Percentiles rank a stretch among this genome's conserved stretches.
phyloP scores from a whole-genome alignment of 495 filamentous ascomycete species.

The Xylaria sp. region DNA sequence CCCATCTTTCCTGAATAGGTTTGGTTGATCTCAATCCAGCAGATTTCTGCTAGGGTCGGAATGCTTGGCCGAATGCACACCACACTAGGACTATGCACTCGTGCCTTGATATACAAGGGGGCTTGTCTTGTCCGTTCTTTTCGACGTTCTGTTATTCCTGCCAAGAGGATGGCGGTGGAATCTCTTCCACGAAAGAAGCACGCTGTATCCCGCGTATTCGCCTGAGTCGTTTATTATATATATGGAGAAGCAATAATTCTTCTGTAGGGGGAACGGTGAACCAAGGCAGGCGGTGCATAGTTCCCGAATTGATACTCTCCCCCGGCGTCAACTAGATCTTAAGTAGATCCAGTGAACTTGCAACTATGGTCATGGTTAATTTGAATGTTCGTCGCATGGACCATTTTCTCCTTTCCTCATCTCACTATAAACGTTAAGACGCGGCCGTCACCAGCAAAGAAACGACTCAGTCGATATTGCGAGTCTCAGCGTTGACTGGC shows the following conservation, averaged over 20 bases:
- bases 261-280: not conserved
- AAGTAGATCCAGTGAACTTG: slow-evolving; percentile 12
- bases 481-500: not conserved
- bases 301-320: not conserved
- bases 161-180: not conserved
- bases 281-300: slow-evolving; percentile 1
- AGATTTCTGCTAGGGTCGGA: not conserved
- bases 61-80: slow-evolving; percentile 2
- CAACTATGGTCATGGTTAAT: not conserved
- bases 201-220: slow-evolving; percentile 5
- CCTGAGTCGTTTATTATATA: not conserved
- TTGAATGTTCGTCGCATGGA: not conserved
- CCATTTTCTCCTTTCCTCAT: not conserved
- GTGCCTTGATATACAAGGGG: slow-evolving; percentile 1
- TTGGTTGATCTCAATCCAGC: not conserved
- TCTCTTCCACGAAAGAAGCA: not conserved
- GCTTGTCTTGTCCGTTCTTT: not conserved
- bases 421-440: not conserved
- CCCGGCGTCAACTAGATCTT: slow-evolving; percentile 1
- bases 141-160: not conserved
- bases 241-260: not conserved
- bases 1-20: not conserved
- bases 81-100: slow-evolving; percentile 11
- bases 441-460: not conserved
- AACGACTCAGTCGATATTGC: not conserved